These are phyloP conservation scores for Botrytis sinoallii DNA, from an alignment of 2,329 filamentous ascomycete species.

Conservation along the genomic window DNA sequence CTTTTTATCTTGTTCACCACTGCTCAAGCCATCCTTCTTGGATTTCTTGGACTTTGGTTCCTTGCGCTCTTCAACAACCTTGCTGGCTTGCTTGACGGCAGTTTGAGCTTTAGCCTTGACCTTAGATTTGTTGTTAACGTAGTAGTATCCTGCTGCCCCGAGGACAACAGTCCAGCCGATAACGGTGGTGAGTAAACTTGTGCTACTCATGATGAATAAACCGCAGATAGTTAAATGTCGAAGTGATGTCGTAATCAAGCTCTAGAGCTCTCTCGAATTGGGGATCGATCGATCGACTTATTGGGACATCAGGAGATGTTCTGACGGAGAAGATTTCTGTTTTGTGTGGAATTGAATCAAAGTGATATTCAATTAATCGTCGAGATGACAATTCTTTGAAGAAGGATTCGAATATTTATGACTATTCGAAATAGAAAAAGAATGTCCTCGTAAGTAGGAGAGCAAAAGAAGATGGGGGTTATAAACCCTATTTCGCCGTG, in stretches of 20 bases:
- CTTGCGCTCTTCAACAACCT: slow-evolving; percentile 29
- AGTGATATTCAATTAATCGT: not conserved
- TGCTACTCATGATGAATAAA: slow-evolving; percentile 21
- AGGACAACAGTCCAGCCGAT: slow-evolving; percentile 41
- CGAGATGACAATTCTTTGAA: not conserved
- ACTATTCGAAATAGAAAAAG: not conserved
- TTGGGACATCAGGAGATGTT: slow-evolving; percentile 11
- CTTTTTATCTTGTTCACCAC: slow-evolving; percentile 29
- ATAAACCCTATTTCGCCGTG: not conserved
- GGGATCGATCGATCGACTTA: slow-evolving; percentile 3
- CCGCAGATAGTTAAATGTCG: not conserved
- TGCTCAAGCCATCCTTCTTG: slow-evolving; percentile 30
- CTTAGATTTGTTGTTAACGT: slow-evolving; percentile 28
- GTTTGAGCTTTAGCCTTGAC: slow-evolving; percentile 23
- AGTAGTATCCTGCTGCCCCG: slow-evolving; percentile 35
- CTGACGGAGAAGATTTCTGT: not conserved
- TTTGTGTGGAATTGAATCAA: not conserved
- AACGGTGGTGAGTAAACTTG: slow-evolving; percentile 36
- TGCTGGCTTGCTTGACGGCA: slow-evolving; percentile 25
- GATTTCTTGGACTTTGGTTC: slow-evolving; percentile 32
- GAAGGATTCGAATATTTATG: not conserved
- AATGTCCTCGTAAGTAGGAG: not conserved
- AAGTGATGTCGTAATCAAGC: slow-evolving; percentile 6
- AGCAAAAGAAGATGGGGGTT: not conserved
- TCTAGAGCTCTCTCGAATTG: slow-evolving; percentile 15